These are phyloP conservation scores for Scortechinia acanthostroma DNA, from an alignment of 2,329 filamentous ascomycete genomes.

Conservation along the genomic window DNA sequence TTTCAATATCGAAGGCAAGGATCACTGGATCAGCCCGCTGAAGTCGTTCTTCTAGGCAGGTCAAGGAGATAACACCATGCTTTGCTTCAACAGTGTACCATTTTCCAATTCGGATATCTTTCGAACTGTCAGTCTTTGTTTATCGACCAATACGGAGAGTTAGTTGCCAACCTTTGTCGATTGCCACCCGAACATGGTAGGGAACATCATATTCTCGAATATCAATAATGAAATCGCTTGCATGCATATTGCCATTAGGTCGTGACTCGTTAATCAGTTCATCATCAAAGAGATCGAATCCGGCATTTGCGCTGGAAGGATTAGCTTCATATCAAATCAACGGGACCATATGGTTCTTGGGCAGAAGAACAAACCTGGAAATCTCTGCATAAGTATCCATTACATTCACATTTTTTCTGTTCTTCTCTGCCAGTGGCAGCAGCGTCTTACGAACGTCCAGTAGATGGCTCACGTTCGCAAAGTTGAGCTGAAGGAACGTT, in stretches of 20 bases:
- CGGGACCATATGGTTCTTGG: conserved; percentile 3
- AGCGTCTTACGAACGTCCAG: conserved; percentile 78
- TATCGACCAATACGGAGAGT: not conserved
- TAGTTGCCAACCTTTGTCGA: conserved; percentile 51
- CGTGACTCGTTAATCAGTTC: conserved; percentile 38
- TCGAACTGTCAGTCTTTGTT: not conserved
- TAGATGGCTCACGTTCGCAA: conserved; percentile 80
- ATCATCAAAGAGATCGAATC: conserved; percentile 91
- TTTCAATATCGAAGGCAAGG: conserved; percentile 98
- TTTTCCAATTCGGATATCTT: conserved; percentile 84
- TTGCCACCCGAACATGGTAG: conserved; percentile 97
- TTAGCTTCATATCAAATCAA: conserved; percentile 9
- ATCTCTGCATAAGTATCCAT: conserved; percentile 99
- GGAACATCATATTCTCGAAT: conserved; percentile 98
- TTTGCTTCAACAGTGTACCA: conserved; percentile 97
- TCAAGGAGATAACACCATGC: conserved; percentile 78
- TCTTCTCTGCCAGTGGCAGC: conserved; percentile 87
- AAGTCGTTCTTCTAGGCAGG: conserved; percentile 78
- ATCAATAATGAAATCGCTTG: conserved; percentile 95
- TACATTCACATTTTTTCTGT: conserved; percentile 89
- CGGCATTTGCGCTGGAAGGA: conserved; percentile 56
- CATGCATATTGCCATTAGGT: conserved; percentile 78
- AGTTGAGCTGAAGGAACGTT: conserved; percentile 79
- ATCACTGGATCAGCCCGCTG: conserved; percentile 93
- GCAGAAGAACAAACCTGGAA: conserved; percentile 55